Percentiles rank a stretch among this genome's conserved stretches.
Conservation (phyloP, 1,284 basidiomycete genomes). For the Jaminaea rosea region DNA sequence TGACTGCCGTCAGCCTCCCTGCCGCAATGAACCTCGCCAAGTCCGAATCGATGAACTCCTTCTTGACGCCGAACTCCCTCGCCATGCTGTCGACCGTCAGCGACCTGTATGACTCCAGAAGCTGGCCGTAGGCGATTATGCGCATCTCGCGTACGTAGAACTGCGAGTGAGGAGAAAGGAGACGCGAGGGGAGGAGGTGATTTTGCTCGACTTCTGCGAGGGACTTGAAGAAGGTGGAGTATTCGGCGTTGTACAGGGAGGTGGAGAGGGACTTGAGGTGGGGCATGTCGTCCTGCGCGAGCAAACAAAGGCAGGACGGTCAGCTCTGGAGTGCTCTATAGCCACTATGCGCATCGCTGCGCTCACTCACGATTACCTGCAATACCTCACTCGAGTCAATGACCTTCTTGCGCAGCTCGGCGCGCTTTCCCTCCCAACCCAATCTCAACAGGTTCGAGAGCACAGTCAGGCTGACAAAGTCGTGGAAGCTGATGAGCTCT, state of each 20-base stretch:
- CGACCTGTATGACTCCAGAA: slow-evolving; percentile 82
- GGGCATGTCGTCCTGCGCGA: slow-evolving; percentile 51
- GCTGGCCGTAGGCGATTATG: slow-evolving; percentile 83
- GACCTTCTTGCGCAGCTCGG: slow-evolving; percentile 85
- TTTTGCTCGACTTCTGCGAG: slow-evolving; percentile 81
- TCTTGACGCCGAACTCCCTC: slow-evolving; percentile 78
- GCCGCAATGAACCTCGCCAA: slow-evolving; percentile 85
- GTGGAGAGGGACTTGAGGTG: slow-evolving; percentile 52
- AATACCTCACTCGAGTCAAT: slow-evolving; percentile 55
- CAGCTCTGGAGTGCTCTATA: no score
- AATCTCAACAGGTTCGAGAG: slow-evolving; percentile 70
- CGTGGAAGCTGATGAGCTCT: slow-evolving; percentile 79
- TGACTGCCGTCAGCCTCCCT: slow-evolving; percentile 77
- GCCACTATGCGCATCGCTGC: no score
- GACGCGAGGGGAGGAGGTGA: slow-evolving; percentile 73
- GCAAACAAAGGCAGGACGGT: no score
- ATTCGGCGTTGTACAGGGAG: slow-evolving; percentile 80
- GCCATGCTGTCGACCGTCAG: slow-evolving; percentile 80
- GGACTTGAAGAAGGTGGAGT: slow-evolving; percentile 84
- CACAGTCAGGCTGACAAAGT: slow-evolving; percentile 80
- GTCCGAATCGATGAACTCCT: slow-evolving; percentile 76
- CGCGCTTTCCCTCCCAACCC: slow-evolving; percentile 53
- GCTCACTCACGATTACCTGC: slow-evolving; percentile 45
- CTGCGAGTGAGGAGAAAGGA: slow-evolving; percentile 75
- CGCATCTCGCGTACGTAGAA: slow-evolving; percentile 95